Evolutionary conservation across 2,329 filamentous ascomycete genomes (phyloP).

Genomic region (Rutstroemia sp.): DNA sequence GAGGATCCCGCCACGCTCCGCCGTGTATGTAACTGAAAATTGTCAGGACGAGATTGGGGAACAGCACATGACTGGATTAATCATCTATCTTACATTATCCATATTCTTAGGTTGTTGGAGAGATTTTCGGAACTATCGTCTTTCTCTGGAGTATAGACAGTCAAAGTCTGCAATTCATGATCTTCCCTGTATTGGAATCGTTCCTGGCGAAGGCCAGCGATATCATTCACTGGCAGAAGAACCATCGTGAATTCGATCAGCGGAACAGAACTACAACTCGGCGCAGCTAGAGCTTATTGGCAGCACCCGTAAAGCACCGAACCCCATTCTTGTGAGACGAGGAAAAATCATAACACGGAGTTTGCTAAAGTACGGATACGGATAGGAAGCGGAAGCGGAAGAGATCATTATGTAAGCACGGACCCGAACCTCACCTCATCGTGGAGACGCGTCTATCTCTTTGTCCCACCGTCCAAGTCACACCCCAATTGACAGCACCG

Average conservation of each 20-base stretch:
- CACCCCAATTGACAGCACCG: neutral
- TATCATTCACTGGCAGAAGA: neutral
- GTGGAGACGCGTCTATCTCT: neutral
- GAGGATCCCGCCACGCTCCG: constrained; percentile 56
- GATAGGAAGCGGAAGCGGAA: neutral
- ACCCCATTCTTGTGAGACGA: neutral
- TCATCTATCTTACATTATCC: constrained; percentile 3
- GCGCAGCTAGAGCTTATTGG: no score
- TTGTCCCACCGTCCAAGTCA: neutral
- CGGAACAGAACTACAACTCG: no score
- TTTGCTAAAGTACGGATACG: neutral
- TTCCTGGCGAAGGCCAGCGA: neutral
- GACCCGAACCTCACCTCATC: neutral
- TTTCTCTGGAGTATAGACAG: neutral
- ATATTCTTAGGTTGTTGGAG: neutral
- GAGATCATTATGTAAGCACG: neutral
- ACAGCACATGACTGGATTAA: neutral
- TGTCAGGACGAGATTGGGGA: neutral
- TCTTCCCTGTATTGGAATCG: constrained; percentile 2
- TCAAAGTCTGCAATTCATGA: constrained; percentile 6
- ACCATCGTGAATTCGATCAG: neutral
- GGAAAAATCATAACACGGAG: neutral
- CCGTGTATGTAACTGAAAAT: constrained; percentile 42
- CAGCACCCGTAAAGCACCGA: no score
- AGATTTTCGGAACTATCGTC: neutral